Base-by-base conservation (phyloP, 2,329 filamentous ascomycete genomes). In the Exserohilum rostratum region DNA sequence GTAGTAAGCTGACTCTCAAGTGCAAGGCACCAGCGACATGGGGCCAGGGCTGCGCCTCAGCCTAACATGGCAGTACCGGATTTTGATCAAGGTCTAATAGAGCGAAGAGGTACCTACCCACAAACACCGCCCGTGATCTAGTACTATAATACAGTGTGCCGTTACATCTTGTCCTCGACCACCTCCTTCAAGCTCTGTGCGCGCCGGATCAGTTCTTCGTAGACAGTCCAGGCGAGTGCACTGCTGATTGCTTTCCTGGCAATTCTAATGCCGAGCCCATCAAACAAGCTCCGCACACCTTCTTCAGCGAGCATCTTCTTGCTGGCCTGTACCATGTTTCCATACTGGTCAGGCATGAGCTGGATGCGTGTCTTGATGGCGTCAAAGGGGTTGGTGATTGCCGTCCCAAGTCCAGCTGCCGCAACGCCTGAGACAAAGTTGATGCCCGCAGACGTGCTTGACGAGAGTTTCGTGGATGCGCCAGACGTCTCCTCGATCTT, bases 191-290 rank as follows among this genome's bases (percentile, higher is more conserved):
- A 72, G 53, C 64, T 77, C 73, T 87, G 86, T 1, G 89, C 89
- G 65, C 90, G 83, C 56, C 93, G 81, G 59, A 98, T 89, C 66
- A 97, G 76, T 75, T 97, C 93, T 78, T 99, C 95, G 71, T 99
- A 99, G 35, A 97, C 82, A 9, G 93, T 98, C 95, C 95, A 99
- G 6, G 93, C 93, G 64, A 98, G 81, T n/a, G 95, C 95, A 47
- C 90, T 93, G 75, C 93, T 97, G 39, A 97, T 77, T 5, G 92
- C 93, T 76, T 99, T 99, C 64, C 95, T 84, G 40, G 88, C 90
- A 82, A 98, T 96, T 52, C 95, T 85, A 63, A 99, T 79, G 1
- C 85, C 90, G 51, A 99, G 76, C 1, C 95, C 95, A 73, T 95
- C 90, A 76, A 95, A 93, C 53, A 99, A 81, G 57, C 90, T 90